Conservation (phyloP, 2,329 filamentous ascomycete genomes). For the Aureobasidium zeae region DNA sequence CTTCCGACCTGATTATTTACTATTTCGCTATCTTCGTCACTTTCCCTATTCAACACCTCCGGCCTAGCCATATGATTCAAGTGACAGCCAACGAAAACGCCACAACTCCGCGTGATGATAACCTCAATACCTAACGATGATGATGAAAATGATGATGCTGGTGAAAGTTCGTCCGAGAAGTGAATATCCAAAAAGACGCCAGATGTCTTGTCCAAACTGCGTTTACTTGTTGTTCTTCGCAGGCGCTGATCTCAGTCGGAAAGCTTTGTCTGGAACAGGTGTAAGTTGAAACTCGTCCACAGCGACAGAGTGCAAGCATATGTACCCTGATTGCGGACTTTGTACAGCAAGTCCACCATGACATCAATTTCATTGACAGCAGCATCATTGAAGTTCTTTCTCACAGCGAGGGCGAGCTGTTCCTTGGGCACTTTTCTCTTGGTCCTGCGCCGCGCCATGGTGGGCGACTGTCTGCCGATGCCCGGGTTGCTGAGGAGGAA, state of each 20-base stretch:
- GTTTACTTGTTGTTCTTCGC: slow-evolving; percentile 10
- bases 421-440: slow-evolving; percentile 62
- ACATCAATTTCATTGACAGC: slow-evolving; percentile 75
- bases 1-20: too few relatives aligned
- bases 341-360: slow-evolving; percentile 70
- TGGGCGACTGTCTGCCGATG: slow-evolving; percentile 64
- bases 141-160: slow-evolving; percentile 5
- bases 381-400: slow-evolving; percentile 75
- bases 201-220: not conserved
- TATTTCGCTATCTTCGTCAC: too few relatives aligned
- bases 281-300: not conserved
- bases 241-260: slow-evolving; percentile 34
- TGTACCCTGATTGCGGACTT: slow-evolving; percentile 51
- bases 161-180: not conserved
- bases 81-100: not conserved
- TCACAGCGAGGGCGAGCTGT: slow-evolving; percentile 59
- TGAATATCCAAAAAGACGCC: slow-evolving; percentile 10
- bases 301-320: not conserved
- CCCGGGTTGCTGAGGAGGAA: slow-evolving; percentile 44
- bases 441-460: slow-evolving; percentile 59
- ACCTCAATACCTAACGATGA: too few relatives aligned
- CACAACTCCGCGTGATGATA: slow-evolving; percentile 2
- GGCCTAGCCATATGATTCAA: not conserved
- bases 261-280: slow-evolving; percentile 35
- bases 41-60: too few relatives aligned